Evolutionary conservation across 371 early-diverging fungal species (phyloP).

Genomic region (Haplosporangium sp.): DNA sequence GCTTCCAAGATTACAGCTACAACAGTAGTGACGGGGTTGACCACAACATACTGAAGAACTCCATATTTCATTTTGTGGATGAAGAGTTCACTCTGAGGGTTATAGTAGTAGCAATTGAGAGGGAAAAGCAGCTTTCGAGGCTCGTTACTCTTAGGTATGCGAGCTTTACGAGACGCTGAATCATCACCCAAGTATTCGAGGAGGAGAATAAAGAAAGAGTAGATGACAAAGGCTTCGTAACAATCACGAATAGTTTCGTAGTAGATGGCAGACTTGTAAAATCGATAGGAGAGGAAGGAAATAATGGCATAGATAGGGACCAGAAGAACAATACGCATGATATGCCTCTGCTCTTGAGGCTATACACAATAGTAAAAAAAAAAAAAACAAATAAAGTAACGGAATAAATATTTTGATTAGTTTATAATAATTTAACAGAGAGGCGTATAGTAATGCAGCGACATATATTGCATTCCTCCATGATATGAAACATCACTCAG

Average conservation of each 20-base stretch:
- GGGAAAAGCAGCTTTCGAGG: conserved; percentile 67
- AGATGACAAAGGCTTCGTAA: conserved; percentile 77
- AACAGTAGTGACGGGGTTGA: conserved; percentile 71
- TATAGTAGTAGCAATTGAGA: conserved; percentile 70
- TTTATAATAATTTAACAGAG: background rate
- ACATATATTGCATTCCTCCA: background rate
- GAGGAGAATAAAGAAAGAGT: conserved; percentile 69
- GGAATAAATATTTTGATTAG: background rate
- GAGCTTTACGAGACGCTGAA: conserved; percentile 42
- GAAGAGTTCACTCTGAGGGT: conserved; percentile 69
- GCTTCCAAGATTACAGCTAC: conserved; percentile 64
- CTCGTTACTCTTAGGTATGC: conserved; percentile 46
- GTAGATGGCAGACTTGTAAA: conserved; percentile 72
- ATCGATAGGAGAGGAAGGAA: conserved; percentile 72
- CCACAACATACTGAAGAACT: conserved; percentile 73
- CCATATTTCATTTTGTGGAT: conserved; percentile 65
- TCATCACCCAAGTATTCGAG: conserved; percentile 69
- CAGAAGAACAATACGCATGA: conserved; percentile 76
- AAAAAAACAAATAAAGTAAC: background rate
- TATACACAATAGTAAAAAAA: conserved; percentile 8
- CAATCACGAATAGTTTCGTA: conserved; percentile 72
- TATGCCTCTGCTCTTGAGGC: conserved; percentile 68
- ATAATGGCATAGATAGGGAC: conserved; percentile 78
- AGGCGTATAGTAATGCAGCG: no score
- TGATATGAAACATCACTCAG: background rate